Conservation (phyloP, 2,329 filamentous ascomycete species). For the Triangularia setosa region DNA sequence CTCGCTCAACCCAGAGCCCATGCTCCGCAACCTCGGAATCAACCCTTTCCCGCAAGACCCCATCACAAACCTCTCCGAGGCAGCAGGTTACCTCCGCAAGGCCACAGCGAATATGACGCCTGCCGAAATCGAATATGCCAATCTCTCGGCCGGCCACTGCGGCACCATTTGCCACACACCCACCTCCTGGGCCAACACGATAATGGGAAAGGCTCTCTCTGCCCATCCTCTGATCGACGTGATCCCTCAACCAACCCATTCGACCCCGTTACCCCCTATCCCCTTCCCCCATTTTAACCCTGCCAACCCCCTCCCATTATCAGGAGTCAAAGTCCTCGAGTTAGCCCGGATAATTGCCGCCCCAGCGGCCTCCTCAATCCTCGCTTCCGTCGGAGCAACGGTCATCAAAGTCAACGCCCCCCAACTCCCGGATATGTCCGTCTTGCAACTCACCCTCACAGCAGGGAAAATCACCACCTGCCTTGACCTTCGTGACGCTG, state of each 20-base stretch:
- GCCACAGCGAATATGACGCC: slow-evolving; percentile 33
- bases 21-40: slow-evolving; percentile 44
- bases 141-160: slow-evolving; percentile 39
- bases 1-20: slow-evolving; percentile 41
- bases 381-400: slow-evolving; percentile 43
- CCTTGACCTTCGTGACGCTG: slow-evolving; percentile 43
- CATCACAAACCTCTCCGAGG: slow-evolving; percentile 27
- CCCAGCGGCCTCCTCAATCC: slow-evolving; percentile 39
- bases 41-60: slow-evolving; percentile 27
- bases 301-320: slow-evolving; percentile 35
- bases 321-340: slow-evolving; percentile 49
- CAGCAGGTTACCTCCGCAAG: slow-evolving; percentile 32
- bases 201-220: slow-evolving; percentile 41
- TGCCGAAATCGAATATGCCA: slow-evolving; percentile 40
- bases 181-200: slow-evolving; percentile 39
- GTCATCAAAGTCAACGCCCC: slow-evolving; percentile 44
- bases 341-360: slow-evolving; percentile 46
- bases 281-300: slow-evolving; percentile 30
- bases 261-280: slow-evolving; percentile 31
- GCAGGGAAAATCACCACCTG: slow-evolving; percentile 45
- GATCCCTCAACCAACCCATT: slow-evolving; percentile 27
- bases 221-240: slow-evolving; percentile 42
- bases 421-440: slow-evolving; percentile 39
- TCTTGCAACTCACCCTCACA: slow-evolving; percentile 40
- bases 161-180: slow-evolving; percentile 43